Evolutionary conservation across 2,329 filamentous ascomycete species (phyloP), one percentile per base, ranked within the genome.

Genomic region (Colletotrichum paranaense): DNA sequence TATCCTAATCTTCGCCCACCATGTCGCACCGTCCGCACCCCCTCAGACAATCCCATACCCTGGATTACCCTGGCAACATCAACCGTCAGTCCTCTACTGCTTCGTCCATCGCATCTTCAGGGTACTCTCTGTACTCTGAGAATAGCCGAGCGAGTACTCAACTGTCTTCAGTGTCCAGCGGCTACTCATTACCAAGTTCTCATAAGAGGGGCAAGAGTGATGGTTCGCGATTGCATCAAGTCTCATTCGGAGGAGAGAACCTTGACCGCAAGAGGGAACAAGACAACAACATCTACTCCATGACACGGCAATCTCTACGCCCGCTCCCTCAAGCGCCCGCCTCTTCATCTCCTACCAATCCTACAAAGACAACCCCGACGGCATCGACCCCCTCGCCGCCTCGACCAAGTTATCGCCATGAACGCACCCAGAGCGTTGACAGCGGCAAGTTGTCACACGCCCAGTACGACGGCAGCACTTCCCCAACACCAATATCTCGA

Each of bases 151-250:
- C 91, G 52, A 94, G 92, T 81, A 93, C 93, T 60, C 86, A 92
- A 76, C 94, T 93, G 22, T 96, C 94, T 38, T 88, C 91, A 75
- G 88, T 88, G n/a, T 94, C 94, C 42, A 91, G 90, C 80, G 86
- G 86, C 58, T 89, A 90, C 81, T 82, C 83, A 72, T 38, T 55
- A 68, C 80, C 80, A 73, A 78, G 83, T 73, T 87, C 88, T 62
- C 94, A 96, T 79, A 93, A 91, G 81, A 91, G 94, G 80, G 93
- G 93, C 74, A 88, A 92, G 81, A 96, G 94, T 83, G 94, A 97
- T 86, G 89, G 89, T 70, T 88, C 88, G 73, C 86, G 87, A 56
- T 88, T 91, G 79, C 22, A 76, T 77, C 49, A 79, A 74, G 73
- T 73, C 12, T 76, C 79, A 32, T 81, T 85, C 80, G 81, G 86